phyloP scores from a whole-genome alignment of 495 filamentous ascomycete species.

The Aspergillus panamensis region DNA sequence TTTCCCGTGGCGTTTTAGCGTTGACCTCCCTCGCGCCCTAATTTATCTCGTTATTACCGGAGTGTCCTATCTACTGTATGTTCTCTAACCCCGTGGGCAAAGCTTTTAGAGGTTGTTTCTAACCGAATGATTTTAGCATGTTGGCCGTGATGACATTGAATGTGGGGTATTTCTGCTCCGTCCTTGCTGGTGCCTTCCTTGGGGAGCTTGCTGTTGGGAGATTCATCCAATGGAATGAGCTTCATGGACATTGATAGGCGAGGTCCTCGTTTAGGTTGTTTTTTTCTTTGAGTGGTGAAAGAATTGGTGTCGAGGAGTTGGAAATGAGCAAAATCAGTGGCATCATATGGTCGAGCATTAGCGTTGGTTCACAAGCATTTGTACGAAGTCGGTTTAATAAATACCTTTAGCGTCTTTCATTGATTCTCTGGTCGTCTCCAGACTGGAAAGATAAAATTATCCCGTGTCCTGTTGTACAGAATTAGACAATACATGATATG shows the following conservation, averaged over 20 bases:
- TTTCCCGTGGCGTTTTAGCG: constrained; percentile 70
- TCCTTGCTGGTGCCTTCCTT: constrained; percentile 77
- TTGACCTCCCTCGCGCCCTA: constrained; percentile 69
- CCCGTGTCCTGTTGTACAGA: too few species aligned
- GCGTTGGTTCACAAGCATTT: background rate
- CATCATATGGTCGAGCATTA: background rate
- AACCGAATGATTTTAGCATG: constrained; percentile 59
- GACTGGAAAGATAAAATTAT: too few species aligned
- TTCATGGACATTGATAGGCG: constrained; percentile 8
- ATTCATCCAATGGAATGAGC: constrained; percentile 43
- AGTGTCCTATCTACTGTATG: constrained; percentile 86
- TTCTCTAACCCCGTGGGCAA: constrained; percentile 17
- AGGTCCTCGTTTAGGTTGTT: background rate
- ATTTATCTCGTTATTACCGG: constrained; percentile 67
- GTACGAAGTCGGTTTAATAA: too few species aligned
- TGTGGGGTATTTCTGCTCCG: constrained; percentile 89
- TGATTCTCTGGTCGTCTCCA: too few species aligned
- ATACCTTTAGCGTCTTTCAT: too few species aligned
- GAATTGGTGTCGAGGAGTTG: background rate
- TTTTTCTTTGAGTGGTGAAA: background rate
- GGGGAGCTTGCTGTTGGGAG: constrained; percentile 80
- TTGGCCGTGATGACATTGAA: constrained; percentile 98
- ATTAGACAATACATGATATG: too few species aligned
- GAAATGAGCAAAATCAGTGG: background rate
- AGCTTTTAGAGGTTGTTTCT: background rate